Base-by-base conservation (phyloP, 306 rosid genomes). In the Potentilla sterilis region DNA sequence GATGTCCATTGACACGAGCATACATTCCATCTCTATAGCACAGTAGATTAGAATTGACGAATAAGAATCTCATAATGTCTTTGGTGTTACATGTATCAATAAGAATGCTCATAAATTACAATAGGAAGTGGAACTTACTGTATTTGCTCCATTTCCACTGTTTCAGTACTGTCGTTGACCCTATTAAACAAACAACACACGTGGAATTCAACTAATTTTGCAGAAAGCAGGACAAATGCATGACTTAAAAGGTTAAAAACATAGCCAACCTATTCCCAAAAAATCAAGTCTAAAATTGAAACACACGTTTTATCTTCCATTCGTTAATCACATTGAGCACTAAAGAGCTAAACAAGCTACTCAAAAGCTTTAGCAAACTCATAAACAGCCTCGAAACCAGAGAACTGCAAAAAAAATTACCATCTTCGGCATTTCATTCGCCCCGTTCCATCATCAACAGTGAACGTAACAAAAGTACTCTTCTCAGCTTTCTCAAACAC, bases 361-460 rank as follows among this genome's bases (percentile, higher is more conserved):
- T 66, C n/a, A 78, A 40, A 34, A 55, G 70, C 12, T 10, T 38
- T 2, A 8, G 64, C 10, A 18, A 28, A 15, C 7, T 1, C 24
- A 61, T 42, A 55, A 46, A 19, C 32, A 7, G 48, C 1, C 19
- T 74, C 18, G 5, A 54, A 7, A 28, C 38, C 22, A 64, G 1
- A 6, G 54, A 24, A 24, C 70, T 44, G 54, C 40, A 69, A n/a
- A 28, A 28, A 28, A 8, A 2, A 54, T 10, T 90, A 95, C 97
- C 99, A 95, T 95, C 99, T 95, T 83, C 87, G 85, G 59, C 97
- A 90, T 57, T 77, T 85, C 52, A 95, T 88, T 44, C 88, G 83
- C 40, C 99, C 99, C 2, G 97, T 95, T 79, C 99, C 99, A 73
- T 95, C 99, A 48, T 95, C 97, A 6, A 92, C 68, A 21, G 46